phyloP scores from a whole-genome alignment of 2,329 filamentous ascomycete species.

The Trichoderma aggressivum region DNA sequence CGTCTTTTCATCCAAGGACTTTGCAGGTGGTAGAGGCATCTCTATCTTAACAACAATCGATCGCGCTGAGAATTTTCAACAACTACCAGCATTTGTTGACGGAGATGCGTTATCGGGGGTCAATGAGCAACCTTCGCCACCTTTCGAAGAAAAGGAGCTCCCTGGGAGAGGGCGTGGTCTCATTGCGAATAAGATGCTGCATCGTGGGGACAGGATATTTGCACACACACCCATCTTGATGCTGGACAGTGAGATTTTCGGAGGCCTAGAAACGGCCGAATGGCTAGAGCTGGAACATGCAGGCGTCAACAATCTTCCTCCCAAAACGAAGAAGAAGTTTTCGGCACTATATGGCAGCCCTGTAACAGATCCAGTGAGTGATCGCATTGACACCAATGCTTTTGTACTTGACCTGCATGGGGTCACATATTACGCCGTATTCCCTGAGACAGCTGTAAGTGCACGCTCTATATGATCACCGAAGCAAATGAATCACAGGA shows the following conservation, averaged over 20 bases:
- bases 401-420: slow-evolving; percentile 12
- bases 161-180: slow-evolving; percentile 27
- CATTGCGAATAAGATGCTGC: slow-evolving; percentile 26
- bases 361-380: neutral
- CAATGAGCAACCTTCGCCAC: slow-evolving; percentile 16
- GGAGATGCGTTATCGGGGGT: slow-evolving; percentile 11
- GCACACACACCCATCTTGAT: slow-evolving; percentile 20
- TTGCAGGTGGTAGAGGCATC: slow-evolving; percentile 38
- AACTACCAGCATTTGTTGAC: slow-evolving; percentile 29
- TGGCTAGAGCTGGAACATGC: neutral
- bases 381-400: slow-evolving; percentile 20
- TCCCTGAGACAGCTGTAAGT: slow-evolving; percentile 22
- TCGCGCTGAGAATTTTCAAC: slow-evolving; percentile 31
- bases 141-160: slow-evolving; percentile 25
- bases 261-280: neutral
- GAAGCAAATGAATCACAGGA: neutral
- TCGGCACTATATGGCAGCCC: slow-evolving; percentile 15
- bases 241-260: slow-evolving; percentile 9
- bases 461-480: neutral
- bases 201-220: slow-evolving; percentile 23
- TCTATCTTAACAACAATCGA: slow-evolving; percentile 36
- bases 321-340: slow-evolving; percentile 3
- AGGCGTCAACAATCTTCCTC: slow-evolving; percentile 17
- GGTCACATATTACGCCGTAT: neutral
- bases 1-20: slow-evolving; percentile 34